These are phyloP conservation scores for Fusarium verrucosum DNA, from an alignment of 2,329 filamentous ascomycete species.

Conservation along the genomic window DNA sequence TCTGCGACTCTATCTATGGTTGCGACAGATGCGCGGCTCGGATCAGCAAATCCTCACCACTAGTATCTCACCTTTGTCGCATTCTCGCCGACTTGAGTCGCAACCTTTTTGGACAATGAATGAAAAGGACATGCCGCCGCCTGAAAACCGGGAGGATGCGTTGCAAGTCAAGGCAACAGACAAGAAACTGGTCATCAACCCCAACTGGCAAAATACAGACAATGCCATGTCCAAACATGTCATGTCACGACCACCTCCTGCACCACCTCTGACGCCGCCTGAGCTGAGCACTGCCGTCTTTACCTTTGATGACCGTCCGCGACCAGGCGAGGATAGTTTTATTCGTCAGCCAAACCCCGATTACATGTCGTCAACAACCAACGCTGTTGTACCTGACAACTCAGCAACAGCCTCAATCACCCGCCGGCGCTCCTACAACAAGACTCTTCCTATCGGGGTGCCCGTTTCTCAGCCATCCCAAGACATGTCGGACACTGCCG, in stretches of 20 bases:
- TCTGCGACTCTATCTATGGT: slow-evolving; percentile 41
- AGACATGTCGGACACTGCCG: slow-evolving; percentile 38
- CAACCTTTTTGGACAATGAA: slow-evolving; percentile 41
- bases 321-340: slow-evolving; percentile 47
- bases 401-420: slow-evolving; percentile 48
- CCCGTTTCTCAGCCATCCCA: slow-evolving; percentile 42
- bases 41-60: slow-evolving; percentile 36
- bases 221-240: slow-evolving; percentile 45
- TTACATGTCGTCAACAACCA: slow-evolving; percentile 53
- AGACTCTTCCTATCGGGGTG: slow-evolving; percentile 50
- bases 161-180: slow-evolving; percentile 18
- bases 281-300: slow-evolving; percentile 55
- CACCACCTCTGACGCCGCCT: slow-evolving; percentile 61
- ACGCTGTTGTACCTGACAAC: slow-evolving; percentile 41
- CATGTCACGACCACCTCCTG: slow-evolving; percentile 54
- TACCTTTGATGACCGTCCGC: slow-evolving; percentile 53
- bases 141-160: slow-evolving; percentile 10
- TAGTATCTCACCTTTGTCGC: slow-evolving; percentile 26
- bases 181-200: slow-evolving; percentile 41
- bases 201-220: slow-evolving; percentile 41
- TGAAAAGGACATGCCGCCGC: slow-evolving; percentile 36
- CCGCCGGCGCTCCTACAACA: slow-evolving; percentile 56
- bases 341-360: slow-evolving; percentile 63
- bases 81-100: slow-evolving; percentile 32
- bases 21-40: slow-evolving; percentile 40